Percentiles rank a stretch among this genome's conserved stretches.
phyloP scores from a whole-genome alignment of 495 filamentous ascomycete genomes.

The Aspergillus homomorphus region DNA sequence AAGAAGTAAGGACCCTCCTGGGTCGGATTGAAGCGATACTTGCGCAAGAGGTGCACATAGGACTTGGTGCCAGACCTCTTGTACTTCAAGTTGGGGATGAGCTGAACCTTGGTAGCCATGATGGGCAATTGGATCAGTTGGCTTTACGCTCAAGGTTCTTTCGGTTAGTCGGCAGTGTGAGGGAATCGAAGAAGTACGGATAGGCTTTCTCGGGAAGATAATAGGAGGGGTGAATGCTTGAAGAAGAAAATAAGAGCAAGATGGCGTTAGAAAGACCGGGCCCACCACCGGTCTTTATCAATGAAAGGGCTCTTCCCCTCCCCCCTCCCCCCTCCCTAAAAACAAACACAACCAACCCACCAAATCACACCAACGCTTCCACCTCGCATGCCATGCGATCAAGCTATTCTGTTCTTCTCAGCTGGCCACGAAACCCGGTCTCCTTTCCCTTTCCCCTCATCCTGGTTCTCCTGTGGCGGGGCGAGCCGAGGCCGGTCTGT shows the following conservation, averaged over 20 bases:
- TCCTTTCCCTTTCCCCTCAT: background rate
- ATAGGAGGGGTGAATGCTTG: background rate
- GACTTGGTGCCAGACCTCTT: conserved; percentile 66
- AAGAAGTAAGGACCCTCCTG: conserved; percentile 64
- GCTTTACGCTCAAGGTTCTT: too few relatives aligned
- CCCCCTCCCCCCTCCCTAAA: too few relatives aligned
- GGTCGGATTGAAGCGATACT: conserved; percentile 69
- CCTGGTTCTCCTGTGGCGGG: background rate
- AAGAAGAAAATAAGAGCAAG: background rate
- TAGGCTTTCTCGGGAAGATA: background rate
- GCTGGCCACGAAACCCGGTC: background rate
- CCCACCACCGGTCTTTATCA: background rate
- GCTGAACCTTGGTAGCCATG: conserved; percentile 41
- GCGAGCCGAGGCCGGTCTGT: background rate
- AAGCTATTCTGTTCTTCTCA: background rate
- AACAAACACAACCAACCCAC: background rate
- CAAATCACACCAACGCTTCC: background rate
- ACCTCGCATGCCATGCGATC: background rate
- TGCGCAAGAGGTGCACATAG: conserved; percentile 66
- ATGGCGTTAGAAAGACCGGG: background rate
- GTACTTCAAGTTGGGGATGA: conserved; percentile 62
- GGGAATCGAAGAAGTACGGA: too few relatives aligned
- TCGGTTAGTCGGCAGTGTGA: too few relatives aligned
- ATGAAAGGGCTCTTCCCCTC: background rate
- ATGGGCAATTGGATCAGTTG: conserved; percentile 5